phyloP scores from a whole-genome alignment of 2,329 filamentous ascomycete genomes.

The Elsinoe fawcettii region DNA sequence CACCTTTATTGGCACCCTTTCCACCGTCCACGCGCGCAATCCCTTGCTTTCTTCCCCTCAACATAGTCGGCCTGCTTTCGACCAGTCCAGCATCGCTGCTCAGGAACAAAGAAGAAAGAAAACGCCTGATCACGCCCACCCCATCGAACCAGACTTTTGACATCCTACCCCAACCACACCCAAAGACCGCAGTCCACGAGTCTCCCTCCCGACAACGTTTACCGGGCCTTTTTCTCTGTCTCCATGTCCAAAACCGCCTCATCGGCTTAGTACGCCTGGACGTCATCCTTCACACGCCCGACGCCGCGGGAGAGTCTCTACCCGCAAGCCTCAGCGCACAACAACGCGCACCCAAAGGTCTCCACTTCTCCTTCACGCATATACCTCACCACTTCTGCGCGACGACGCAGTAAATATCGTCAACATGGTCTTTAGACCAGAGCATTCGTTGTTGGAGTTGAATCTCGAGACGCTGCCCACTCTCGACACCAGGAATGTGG shows the following conservation, averaged over 20 bases:
- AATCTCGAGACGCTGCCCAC: slow-evolving; percentile 89
- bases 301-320: not conserved
- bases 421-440: slow-evolving; percentile 74
- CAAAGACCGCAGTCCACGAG: not conserved
- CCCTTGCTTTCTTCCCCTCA: slow-evolving; percentile 1
- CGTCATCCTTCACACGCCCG: slow-evolving; percentile 10
- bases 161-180: slow-evolving; percentile 8
- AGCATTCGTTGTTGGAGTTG: slow-evolving; percentile 81
- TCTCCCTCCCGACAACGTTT: slow-evolving; percentile 11
- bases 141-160: slow-evolving; percentile 11
- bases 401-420: slow-evolving; percentile 17
- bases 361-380: not conserved
- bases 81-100: not conserved
- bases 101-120: slow-evolving; percentile 1
- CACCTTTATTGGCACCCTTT: slow-evolving; percentile 5
- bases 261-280: slow-evolving; percentile 11
- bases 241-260: slow-evolving; percentile 12
- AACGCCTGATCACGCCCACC: not conserved
- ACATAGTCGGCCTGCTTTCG: slow-evolving; percentile 6
- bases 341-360: slow-evolving; percentile 3
- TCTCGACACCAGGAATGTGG: slow-evolving; percentile 85
- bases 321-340: slow-evolving; percentile 8
- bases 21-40: slow-evolving; percentile 10
- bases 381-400: not conserved
- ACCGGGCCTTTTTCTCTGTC: slow-evolving; percentile 8